Base-by-base conservation (phyloP, 352 stramenopile species). In the Globisporangium parvum region DNA sequence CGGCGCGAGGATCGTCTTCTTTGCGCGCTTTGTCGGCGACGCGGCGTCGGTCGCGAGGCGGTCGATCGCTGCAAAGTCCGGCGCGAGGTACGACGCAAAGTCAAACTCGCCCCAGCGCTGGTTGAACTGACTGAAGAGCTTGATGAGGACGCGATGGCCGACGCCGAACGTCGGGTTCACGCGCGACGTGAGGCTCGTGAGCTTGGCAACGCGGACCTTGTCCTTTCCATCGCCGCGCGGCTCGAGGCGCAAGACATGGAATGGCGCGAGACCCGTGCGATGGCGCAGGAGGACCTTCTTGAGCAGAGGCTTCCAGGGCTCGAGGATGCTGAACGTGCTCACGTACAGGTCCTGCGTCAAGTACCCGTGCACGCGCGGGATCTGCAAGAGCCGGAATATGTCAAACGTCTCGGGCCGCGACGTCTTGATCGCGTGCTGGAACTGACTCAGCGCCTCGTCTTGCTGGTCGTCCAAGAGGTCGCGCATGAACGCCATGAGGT, bases 111-210 rank as follows among this genome's bases (percentile, higher is more conserved):
- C 73, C 82, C 83, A 95, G 18, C 84, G 77, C 47, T 88, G 65
- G 49, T 95, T 95, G 58, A 84, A 87, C 53, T 89, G 70, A 41
- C 85, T 95, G 59, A 89, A 93, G 31, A 91, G 91, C 57, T 95
- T 95, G 33, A 95, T 55, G 18, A 92, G 51, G 18, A 85, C 28
- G 21, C 60, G 67, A 35, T 77, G 73, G 18, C 76, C 78, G 21
- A 95, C 59, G 0, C 71, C 77, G 60, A 93, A 91, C 28, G 80
- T 80, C 24, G 85, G 85, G 41, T 95, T 95, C 10, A 83, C 80
- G 15, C 81, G 78, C 26, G 81, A 84, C 10, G 85, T 95, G 21
- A 91, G 59, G 45, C 65, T 81, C 31, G 74, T 81, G 51, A 91
- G 53, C 49, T 64, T 75, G 0, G 72, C 69, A 15, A 81, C 62